Base-by-base conservation (phyloP, 495 filamentous ascomycete species). In the Aspergillus egyptiacus region DNA sequence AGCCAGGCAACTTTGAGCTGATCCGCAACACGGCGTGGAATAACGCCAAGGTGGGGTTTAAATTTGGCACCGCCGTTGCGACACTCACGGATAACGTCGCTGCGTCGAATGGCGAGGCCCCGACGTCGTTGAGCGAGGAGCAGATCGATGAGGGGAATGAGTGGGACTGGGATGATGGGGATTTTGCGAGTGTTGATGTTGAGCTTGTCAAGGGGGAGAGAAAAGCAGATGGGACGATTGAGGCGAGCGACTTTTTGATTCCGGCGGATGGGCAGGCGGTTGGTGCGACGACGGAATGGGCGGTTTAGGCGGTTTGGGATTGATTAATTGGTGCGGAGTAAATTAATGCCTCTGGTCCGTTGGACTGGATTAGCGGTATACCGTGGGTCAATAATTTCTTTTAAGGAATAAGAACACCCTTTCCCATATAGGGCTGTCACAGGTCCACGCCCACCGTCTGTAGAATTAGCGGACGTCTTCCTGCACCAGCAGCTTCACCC, bases 11-110 rank as follows among this genome's bases (percentile, higher is more conserved):
- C 24, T 57, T 57, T 28, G 43, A 34, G 6, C 28, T 57, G 2
- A 57, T 25, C 18, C 45, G 54, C 20, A 57, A 57, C 39, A 57
- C 54, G 6, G 54, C 54, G 6, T 57, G 49, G 54, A 45, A 57
- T 17, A 57, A 57, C 24, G 50, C 45, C 10, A 23, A 17, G 2
- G 39, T 53, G 1, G 54, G 54, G 4, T 57, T 57, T 33, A 49
- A 42, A 13, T 53, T 53, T 22, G 39, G 35, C 6, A 53, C 54
- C 1, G 54, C 54, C 2, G 50, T 53, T 17, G 50, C 54, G n/a
- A 57, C 54, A 3, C 22, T 57, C 17, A 46, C 17, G 0, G 46
- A 27, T 11, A 57, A 57, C 13, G 24, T 57, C 22, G 49, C 49
- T 0, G 54, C 54, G 14, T 40, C 22, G 32, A 57, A 57, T 36